Percentiles rank a stretch among this genome's conserved stretches.
Conservation (phyloP, 2,329 filamentous ascomycete genomes). For the Botrytis medusae region DNA sequence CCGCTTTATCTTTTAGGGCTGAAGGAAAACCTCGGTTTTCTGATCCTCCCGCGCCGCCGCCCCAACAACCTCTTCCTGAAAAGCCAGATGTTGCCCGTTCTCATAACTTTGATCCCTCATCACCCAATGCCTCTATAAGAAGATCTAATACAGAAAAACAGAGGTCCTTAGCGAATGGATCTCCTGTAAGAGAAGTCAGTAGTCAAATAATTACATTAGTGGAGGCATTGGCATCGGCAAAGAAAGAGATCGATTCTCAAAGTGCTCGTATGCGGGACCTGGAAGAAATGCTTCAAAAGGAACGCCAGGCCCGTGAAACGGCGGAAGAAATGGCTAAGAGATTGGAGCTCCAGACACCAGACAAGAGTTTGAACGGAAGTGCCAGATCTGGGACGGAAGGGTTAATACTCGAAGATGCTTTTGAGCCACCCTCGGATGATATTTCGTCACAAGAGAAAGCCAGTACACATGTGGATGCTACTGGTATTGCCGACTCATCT, state of each 20-base stretch:
- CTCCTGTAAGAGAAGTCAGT: slow-evolving; percentile 53
- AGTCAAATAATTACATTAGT: slow-evolving; percentile 82
- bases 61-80: slow-evolving; percentile 88
- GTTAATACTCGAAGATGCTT: slow-evolving; percentile 47
- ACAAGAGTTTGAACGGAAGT: slow-evolving; percentile 44
- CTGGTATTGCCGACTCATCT: slow-evolving; percentile 75
- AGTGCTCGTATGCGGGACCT: slow-evolving; percentile 75
- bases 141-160: slow-evolving; percentile 74
- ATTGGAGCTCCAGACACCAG: slow-evolving; percentile 58
- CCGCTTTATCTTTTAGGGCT: slow-evolving; percentile 53
- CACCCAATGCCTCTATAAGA: slow-evolving; percentile 63
- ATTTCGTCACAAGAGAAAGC: slow-evolving; percentile 34
- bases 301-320: slow-evolving; percentile 76
- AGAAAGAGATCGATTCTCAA: slow-evolving; percentile 84
- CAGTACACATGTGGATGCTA: slow-evolving; percentile 61
- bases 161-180: slow-evolving; percentile 52
- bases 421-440: slow-evolving; percentile 44
- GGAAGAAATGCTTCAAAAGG: slow-evolving; percentile 74
- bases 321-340: slow-evolving; percentile 80
- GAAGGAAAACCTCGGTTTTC: slow-evolving; percentile 85
- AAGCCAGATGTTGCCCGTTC: slow-evolving; percentile 72
- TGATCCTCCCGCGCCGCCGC: slow-evolving; percentile 88
- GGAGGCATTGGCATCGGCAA: slow-evolving; percentile 79
- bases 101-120: slow-evolving; percentile 40
- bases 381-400: slow-evolving; percentile 43